Base-by-base conservation (phyloP, 495 filamentous ascomycete species). In the Tuber aestivum region DNA sequence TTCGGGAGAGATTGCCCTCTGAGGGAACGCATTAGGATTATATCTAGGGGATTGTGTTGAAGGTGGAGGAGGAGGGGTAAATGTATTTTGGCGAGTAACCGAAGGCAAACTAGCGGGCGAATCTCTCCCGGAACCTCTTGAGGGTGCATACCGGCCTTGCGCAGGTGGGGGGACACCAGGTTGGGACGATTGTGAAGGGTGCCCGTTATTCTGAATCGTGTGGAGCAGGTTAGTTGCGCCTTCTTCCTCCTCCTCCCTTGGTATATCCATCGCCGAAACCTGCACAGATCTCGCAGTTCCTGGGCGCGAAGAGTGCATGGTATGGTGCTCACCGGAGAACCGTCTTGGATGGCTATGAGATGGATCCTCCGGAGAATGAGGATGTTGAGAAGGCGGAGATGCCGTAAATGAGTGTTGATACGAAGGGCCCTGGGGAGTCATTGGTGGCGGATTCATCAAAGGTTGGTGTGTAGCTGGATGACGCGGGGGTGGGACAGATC, bases 21-120 rank as follows among this genome's bases (percentile, higher is more conserved):
- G 83, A 38, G 85, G 80, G 41, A 84, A 84, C 78, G 84, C 85
- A 77, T 85, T 85, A 75, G 86, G 72, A 71, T 86, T 78, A 75
- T 86, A 83, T 83, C 90, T 87, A 72, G 90, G 87, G 81, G 89
- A 88, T 70, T 87, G 88, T 76, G 89, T 74, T 77, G 84, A 42
- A 78, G 83, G 74, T 82, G 87, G 74, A 79, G 87, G 83, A 82
- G 86, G 83, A 83, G 86, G 48, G 76, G 85, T 78, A 48, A 77
- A 81, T 40, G 78, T 81, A 12, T 72, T 80, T 18, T 75, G n/a
- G 42, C 74, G 78, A 27, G 74, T 76, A 38, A 79, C 78, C 44
- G 78, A 73, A 27, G n/a, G 56, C 14, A 61, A 61, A 32, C 56
- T 61, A 18, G 76, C 76, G 9, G 78, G 78, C n/a, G 72, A 72